Evolutionary conservation across 441 rosid species (phyloP), one percentile per base, ranked within the genome.

Genomic region (Arabidopsis lyrata): DNA sequence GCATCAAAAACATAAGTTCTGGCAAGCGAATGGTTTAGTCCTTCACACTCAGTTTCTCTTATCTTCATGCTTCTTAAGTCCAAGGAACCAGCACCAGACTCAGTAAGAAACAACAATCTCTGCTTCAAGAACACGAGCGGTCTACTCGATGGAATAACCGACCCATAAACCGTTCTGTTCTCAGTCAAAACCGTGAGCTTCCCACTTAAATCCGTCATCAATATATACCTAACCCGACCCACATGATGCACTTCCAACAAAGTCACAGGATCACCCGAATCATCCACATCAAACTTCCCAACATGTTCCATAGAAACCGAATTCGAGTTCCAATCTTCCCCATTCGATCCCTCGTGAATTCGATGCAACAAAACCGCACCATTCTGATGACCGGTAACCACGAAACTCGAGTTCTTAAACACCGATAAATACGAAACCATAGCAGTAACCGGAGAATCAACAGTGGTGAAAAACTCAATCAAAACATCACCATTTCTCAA

Each of bases 51-150:
- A 0, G 97, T 86, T 80, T 93, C 97, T 74, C 89, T 85, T 13
- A 95, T 66, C 80, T 82, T 93, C 99, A 93, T 95, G 70, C 75
- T 90, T 83, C 95, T 86, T 74, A 95, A 85, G 74, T 95, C 99
- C 80, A 95, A 72, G 11, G 97, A 95, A 34, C 99, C 98, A 3
- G 97, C 97, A 73, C 99, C 97, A 14, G 76, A 82, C 74, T 93
- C 93, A 0, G 97, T 93, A 66, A 95, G 85, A 80, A 95, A 95
- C 86, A 95, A 80, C 77, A 91, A 86, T 80, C 97, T 91, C 77
- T 91, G 99, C 80, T 91, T 93, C 86, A 95, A 81, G 84, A 95
- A 93, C 14, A 86, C 96, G 2, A 95, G 85, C 8, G 98, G 97
- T 81, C 82, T 87, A 60, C 94, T 90, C 5, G 63, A 34, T 3